Conservation (phyloP, 768 basidiomycete genomes). For the Auricularia sp. region DNA sequence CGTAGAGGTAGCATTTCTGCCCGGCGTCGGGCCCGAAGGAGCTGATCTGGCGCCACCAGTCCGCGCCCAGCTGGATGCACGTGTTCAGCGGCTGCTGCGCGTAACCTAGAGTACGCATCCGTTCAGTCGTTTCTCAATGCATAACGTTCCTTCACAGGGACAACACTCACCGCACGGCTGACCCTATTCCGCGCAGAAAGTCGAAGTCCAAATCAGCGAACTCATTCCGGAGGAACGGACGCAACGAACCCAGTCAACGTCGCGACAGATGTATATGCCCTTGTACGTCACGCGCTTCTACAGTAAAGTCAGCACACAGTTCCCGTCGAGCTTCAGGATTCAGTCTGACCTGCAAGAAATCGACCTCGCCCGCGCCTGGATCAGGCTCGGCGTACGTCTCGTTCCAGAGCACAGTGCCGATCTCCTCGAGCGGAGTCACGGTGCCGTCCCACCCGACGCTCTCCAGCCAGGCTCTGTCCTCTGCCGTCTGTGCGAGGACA, state of each 20-base stretch:
- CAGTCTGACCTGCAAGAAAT: too few relatives aligned
- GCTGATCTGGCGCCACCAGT: not conserved
- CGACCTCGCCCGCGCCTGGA: too few relatives aligned
- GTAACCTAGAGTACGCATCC: not conserved
- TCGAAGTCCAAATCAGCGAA: not conserved
- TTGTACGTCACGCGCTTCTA: not conserved
- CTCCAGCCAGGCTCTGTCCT: not conserved
- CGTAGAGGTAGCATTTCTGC: not conserved
- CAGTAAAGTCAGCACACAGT: not conserved
- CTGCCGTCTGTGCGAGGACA: not conserved
- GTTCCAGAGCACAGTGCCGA: not conserved
- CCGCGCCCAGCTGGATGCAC: not conserved
- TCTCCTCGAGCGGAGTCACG: not conserved
- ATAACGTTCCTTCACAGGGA: not conserved
- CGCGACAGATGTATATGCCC: not conserved
- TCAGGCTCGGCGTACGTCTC: too few relatives aligned
- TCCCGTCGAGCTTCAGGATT: too few relatives aligned
- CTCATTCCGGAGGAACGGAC: too few relatives aligned
- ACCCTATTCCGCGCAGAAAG: not conserved
- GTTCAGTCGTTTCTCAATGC: not conserved
- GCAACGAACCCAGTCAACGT: not conserved
- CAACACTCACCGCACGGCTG: not conserved
- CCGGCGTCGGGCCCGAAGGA: not conserved
- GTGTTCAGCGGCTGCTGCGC: not conserved
- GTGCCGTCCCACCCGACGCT: not conserved